Evolutionary conservation across 2,329 filamentous ascomycete species (phyloP), one percentile per base, ranked within the genome.

Genomic region (Chrysoporthe cubensis): DNA sequence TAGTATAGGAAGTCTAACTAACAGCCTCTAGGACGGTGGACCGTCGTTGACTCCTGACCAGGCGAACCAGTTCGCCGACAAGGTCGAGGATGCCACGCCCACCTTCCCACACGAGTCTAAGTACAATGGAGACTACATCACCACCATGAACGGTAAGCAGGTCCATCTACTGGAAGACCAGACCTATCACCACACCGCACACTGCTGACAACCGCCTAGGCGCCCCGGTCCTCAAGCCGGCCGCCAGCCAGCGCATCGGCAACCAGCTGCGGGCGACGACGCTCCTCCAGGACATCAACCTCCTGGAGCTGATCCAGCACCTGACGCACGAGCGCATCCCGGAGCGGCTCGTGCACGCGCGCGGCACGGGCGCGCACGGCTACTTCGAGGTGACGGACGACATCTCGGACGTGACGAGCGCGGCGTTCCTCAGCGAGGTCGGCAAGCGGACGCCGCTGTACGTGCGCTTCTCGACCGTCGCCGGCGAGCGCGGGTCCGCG

Each of bases 341-440:
- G 1, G 64, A 66, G 48, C 64, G 74, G 58, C 59, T 84, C 13
- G 83, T 86, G n/a, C 83, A 86, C 69, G 83, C 84, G 32, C 82
- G 83, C 71, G 82, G 80, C 34, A 79, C 78, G 40, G 83, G 68
- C 42, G 85, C 85, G 0, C 85, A 81, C 69, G 86, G 86, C 21
- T 82, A 87, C 62, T 90, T 90, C 70, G 86, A 89, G 74, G 83
- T 85, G n/a, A 88, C 85, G 0, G 76, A 84, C 50, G 87, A 90
- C 71, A 80, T 88, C 66, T 82, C 84, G 2, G 82, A 89, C 71
- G 74, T 88, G 64, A 88, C 84, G 0, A 80, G 78, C 1, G 85
- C 87, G 37, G 80, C 82, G 56, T 86, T 89, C 71, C 78, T 90
- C 13, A 83, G 76, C 60, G 76, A 76, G 2, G 75, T 85, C 26